Conservation (phyloP, 2,329 filamentous ascomycete genomes). For the Delphinella strobiligena region DNA sequence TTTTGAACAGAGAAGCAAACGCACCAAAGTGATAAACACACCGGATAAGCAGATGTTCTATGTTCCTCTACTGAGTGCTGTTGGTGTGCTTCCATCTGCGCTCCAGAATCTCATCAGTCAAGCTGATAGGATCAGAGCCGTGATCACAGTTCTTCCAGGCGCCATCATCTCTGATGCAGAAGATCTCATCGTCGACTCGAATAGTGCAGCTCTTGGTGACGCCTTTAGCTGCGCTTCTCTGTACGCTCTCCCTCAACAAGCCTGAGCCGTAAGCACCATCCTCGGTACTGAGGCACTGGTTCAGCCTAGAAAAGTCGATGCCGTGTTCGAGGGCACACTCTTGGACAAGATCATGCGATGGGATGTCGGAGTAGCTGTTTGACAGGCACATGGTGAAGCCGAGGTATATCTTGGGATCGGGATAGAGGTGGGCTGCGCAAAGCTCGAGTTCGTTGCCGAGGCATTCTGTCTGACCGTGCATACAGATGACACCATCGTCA, state of each 20-base stretch:
- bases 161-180: constrained; percentile 72
- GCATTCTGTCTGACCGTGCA: constrained; percentile 80
- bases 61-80: background rate
- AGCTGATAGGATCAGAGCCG: constrained; percentile 55
- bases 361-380: constrained; percentile 63
- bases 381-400: constrained; percentile 90
- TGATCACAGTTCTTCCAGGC: constrained; percentile 69
- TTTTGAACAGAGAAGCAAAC: background rate
- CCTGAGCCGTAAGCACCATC: constrained; percentile 59
- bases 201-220: constrained; percentile 37
- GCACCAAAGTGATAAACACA: background rate
- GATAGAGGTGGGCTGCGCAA: constrained; percentile 73
- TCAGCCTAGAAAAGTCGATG: constrained; percentile 68
- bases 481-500: constrained; percentile 77
- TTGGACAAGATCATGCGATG: constrained; percentile 63
- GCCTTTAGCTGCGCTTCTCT: constrained; percentile 42
- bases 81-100: constrained; percentile 39
- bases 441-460: constrained; percentile 91
- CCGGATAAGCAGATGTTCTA: background rate
- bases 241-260: constrained; percentile 56
- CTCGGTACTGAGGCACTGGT: constrained; percentile 68
- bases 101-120: constrained; percentile 55
- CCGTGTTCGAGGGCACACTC: constrained; percentile 86
- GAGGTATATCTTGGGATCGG: constrained; percentile 74
- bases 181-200: constrained; percentile 61